A percentile compares a stretch with the other conserved stretches of the same genome.
Conservation (phyloP, 768 basidiomycete species). For the Phlegmacium glaucopus region DNA sequence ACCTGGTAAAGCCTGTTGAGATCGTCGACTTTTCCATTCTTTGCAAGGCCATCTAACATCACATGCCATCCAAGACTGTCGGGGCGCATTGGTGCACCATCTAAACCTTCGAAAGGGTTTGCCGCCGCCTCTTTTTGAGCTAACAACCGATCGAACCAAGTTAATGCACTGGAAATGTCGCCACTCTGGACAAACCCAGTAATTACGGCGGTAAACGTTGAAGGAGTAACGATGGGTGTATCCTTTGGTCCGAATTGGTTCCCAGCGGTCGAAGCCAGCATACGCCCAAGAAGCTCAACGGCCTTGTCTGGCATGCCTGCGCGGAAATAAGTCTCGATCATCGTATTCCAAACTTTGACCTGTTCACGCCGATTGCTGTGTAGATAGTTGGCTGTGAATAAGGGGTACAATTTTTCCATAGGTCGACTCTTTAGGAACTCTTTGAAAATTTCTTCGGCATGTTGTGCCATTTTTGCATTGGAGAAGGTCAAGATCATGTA, state of each 20-base stretch:
- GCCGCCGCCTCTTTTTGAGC: constrained; percentile 30
- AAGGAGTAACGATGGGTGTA: constrained; percentile 53
- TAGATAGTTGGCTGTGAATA: background rate
- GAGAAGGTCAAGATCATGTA: constrained; percentile 59
- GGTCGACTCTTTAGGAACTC: constrained; percentile 48
- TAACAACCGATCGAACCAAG: constrained; percentile 71
- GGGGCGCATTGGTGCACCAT: constrained; percentile 38
- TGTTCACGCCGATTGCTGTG: constrained; percentile 28
- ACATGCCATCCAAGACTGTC: constrained; percentile 49
- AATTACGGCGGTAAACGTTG: constrained; percentile 65
- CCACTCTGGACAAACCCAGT: constrained; percentile 58
- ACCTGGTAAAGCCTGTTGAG: constrained; percentile 53
- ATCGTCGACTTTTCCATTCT: constrained; percentile 44
- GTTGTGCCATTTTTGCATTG: constrained; percentile 43
- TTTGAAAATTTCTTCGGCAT: constrained; percentile 57
- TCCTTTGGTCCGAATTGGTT: constrained; percentile 33
- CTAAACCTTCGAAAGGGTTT: constrained; percentile 41
- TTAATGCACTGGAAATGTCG: constrained; percentile 60
- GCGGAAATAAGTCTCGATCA: constrained; percentile 74
- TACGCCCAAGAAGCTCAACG: constrained; percentile 61
- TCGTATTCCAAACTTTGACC: constrained; percentile 64
- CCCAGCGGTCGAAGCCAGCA: constrained; percentile 52
- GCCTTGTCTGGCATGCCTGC: constrained; percentile 60
- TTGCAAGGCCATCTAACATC: constrained; percentile 58
- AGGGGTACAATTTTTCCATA: constrained; percentile 29